Base-by-base conservation (phyloP, 345 rosid genomes). In the Camelina sativa region DNA sequence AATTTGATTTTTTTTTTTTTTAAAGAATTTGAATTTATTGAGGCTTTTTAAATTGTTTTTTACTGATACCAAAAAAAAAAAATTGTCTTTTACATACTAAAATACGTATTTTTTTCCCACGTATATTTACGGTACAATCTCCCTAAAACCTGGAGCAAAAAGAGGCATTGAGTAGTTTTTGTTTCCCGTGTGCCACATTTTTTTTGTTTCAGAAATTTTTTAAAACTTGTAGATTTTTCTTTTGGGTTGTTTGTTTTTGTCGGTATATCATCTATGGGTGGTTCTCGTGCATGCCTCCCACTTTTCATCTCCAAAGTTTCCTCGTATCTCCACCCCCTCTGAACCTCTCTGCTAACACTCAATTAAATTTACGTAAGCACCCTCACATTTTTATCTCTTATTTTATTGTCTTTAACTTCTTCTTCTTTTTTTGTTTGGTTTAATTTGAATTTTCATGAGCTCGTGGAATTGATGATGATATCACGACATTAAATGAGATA, bases 271-370 rank as follows among this genome's bases (percentile, higher is more conserved):
- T 19, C 67, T 71, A 30, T 65, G 76, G 54, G 80, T 77, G 72
- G 76, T 77, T 77, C 80, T 77, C 80, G 76, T 77, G 80, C 80
- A 77, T 77, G 80, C 38, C 67, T 77, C 80, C 80, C 76, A 77
- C 76, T 71, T 71, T 77, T 77, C 80, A 77, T 77, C 72, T 64
- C 80, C 76, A 71, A 71, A 61, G 52, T 71, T 71, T 77, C 76
- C 67, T 70, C 76, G 67, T 70, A 76, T 76, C 70, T 76, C 76
- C 13, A 76, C 25, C 60, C 65, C 60, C 58, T 71, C 65, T 70
- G 67, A 32, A 63, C 59, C 40, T 65, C 17, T 65, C 25, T 28
- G 19, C 67, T 43, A 53, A 48, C 22, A 28, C 11, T 57, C 16
- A 38, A 38, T 50, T 28, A 28, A 28, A 28, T 28, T 28, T 13